Evolutionary conservation across 257 asterid genomes (phyloP).

Genomic region (Echites panduratus): DNA sequence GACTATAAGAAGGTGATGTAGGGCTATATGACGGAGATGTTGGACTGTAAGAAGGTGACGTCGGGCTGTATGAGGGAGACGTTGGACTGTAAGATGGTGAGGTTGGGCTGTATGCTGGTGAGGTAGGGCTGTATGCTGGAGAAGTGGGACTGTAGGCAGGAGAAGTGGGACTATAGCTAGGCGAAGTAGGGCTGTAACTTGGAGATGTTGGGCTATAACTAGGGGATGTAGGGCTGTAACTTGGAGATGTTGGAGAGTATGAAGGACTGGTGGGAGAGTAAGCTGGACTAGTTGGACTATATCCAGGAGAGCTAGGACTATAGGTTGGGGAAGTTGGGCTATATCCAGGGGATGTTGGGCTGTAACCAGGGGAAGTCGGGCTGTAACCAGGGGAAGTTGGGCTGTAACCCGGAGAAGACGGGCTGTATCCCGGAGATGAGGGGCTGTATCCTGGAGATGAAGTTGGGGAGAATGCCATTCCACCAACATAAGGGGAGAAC

Average conservation of each 20-base stretch:
- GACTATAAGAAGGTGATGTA: conserved; percentile 76
- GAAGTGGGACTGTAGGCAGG: conserved; percentile 85
- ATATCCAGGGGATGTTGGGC: conserved; percentile 66
- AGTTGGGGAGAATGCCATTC: conserved; percentile 87
- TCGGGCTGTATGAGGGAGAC: conserved; percentile 75
- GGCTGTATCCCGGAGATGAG: conserved; percentile 81
- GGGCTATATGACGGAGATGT: conserved; percentile 88
- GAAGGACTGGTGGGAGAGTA: conserved; percentile 93
- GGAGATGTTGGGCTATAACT: conserved; percentile 88
- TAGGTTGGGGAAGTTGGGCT: conserved; percentile 78
- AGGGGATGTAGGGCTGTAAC: conserved; percentile 85
- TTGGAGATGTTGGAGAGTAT: conserved; percentile 83
- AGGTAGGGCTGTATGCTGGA: conserved; percentile 83
- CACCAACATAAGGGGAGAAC: conserved; percentile 80
- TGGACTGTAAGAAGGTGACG: conserved; percentile 84
- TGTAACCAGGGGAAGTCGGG: conserved; percentile 66
- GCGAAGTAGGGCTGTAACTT: conserved; percentile 73
- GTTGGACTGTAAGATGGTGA: conserved; percentile 88
- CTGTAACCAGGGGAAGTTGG: conserved; percentile 87
- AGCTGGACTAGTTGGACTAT: conserved; percentile 90
- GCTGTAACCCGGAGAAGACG: conserved; percentile 81
- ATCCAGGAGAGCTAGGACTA: conserved; percentile 90
- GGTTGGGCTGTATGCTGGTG: conserved; percentile 73
- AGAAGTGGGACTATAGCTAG: conserved; percentile 77
- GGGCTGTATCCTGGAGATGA: conserved; percentile 92